A percentile compares a stretch with the other conserved stretches of the same genome.
phyloP scores from a whole-genome alignment of 371 early-diverging fungal species.

The Mucor racemosus region DNA sequence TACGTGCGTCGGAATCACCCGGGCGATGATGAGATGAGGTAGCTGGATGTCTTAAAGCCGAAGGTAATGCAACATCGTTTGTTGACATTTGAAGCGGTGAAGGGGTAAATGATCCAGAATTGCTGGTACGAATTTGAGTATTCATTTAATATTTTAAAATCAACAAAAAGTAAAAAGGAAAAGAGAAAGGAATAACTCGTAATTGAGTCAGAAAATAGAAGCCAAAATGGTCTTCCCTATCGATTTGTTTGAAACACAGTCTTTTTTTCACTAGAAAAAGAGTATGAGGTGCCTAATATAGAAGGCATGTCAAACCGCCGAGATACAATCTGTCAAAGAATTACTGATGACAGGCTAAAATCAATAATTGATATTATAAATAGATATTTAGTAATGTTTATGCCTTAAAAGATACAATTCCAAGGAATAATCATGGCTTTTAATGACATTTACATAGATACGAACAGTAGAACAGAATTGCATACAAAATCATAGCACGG shows the following conservation, averaged over 20 bases:
- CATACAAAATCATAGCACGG: neutral
- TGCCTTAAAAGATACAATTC: no score
- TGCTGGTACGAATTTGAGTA: neutral
- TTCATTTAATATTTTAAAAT: neutral
- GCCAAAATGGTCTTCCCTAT: neutral
- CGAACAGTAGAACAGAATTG: neutral
- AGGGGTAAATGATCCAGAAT: neutral
- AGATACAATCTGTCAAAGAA: neutral
- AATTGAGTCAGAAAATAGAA: neutral
- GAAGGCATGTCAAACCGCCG: slow-evolving; percentile 9
- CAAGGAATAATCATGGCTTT: no score
- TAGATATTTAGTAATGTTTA: no score
- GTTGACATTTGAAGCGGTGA: slow-evolving; percentile 16
- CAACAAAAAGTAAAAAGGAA: neutral
- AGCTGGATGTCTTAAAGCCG: neutral
- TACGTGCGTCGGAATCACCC: neutral
- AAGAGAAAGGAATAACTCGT: neutral
- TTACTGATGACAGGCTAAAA: neutral
- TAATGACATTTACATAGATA: neutral
- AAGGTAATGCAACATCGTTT: neutral
- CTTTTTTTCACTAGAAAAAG: neutral
- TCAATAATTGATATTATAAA: no score
- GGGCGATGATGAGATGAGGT: slow-evolving; percentile 4
- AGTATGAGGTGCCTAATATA: neutral
- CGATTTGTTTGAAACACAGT: slow-evolving; percentile 16